Evolutionary conservation across 768 basidiomycete species (phyloP).

Genomic region (Infundibulicybe gibba): DNA sequence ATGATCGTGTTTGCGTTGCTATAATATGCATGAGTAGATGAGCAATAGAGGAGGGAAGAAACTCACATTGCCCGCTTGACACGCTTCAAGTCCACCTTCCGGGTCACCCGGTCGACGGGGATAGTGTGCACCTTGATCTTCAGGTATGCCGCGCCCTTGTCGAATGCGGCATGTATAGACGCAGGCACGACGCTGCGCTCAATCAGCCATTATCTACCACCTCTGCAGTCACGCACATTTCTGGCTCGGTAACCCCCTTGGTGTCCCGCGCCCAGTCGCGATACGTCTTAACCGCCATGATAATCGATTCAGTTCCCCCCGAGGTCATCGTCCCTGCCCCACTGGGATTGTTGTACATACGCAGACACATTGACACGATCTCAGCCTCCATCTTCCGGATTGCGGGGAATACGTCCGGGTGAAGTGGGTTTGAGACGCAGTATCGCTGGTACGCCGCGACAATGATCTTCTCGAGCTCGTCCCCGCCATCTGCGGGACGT

Average conservation of each 20-base stretch:
- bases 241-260: constrained; percentile 88
- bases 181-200: too few relatives aligned
- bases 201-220: not conserved
- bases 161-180: too few relatives aligned
- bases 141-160: too few relatives aligned
- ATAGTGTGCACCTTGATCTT: too few relatives aligned
- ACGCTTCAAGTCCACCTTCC: too few relatives aligned
- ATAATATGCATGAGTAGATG: too few relatives aligned
- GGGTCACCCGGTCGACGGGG: too few relatives aligned
- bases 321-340: constrained; percentile 93
- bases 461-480: constrained; percentile 75
- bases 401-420: constrained; percentile 91
- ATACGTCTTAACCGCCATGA: constrained; percentile 94
- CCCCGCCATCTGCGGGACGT: constrained; percentile 63
- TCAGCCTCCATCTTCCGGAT: constrained; percentile 98
- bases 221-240: constrained; percentile 83
- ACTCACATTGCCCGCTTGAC: too few relatives aligned
- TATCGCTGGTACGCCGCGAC: constrained; percentile 80
- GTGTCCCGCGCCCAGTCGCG: constrained; percentile 85
- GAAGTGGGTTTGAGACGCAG: constrained; percentile 84
- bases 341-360: constrained; percentile 78
- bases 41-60: too few relatives aligned
- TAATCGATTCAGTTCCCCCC: constrained; percentile 93
- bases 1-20: too few relatives aligned
- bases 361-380: constrained; percentile 83